Percentiles rank a stretch among this genome's conserved stretches.
Evolutionary conservation across 1,139 yeast species (phyloP).

Genomic region (Yarrowia galli): DNA sequence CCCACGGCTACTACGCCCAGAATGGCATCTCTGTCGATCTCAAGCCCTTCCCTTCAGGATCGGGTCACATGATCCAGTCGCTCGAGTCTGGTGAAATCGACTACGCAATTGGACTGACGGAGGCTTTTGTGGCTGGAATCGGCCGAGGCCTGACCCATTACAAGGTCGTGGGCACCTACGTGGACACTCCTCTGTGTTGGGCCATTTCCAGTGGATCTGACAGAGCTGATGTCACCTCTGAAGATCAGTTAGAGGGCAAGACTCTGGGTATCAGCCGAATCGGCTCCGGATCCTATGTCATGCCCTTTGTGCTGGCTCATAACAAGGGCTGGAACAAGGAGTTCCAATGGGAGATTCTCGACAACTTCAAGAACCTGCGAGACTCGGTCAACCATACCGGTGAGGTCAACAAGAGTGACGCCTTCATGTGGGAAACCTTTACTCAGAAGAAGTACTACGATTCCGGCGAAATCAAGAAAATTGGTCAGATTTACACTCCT

Average conservation of each 20-base stretch:
- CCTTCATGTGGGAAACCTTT: slow-evolving; percentile 96
- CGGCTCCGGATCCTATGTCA: slow-evolving; percentile 90
- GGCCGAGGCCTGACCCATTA: slow-evolving; percentile 72
- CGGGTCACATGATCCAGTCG: slow-evolving; percentile 83
- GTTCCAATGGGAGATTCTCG: slow-evolving; percentile 61
- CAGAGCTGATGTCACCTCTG: slow-evolving; percentile 60
- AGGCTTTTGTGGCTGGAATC: slow-evolving; percentile 84
- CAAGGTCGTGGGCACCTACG: slow-evolving; percentile 80
- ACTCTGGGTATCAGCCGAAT: slow-evolving; percentile 84
- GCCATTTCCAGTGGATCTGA: slow-evolving; percentile 79
- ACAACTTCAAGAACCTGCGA: slow-evolving; percentile 76
- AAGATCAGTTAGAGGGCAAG: slow-evolving; percentile 64
- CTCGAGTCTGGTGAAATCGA: slow-evolving; percentile 71
- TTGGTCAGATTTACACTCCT: slow-evolving; percentile 91
- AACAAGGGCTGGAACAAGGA: slow-evolving; percentile 57
- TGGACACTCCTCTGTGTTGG: slow-evolving; percentile 87
- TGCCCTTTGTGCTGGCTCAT: slow-evolving; percentile 84
- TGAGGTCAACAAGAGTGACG: slow-evolving; percentile 65
- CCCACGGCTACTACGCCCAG: slow-evolving; percentile 62
- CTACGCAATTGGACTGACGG: slow-evolving; percentile 86
- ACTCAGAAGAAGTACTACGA: slow-evolving; percentile 88
- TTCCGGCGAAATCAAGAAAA: slow-evolving; percentile 73
- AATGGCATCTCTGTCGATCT: slow-evolving; percentile 63
- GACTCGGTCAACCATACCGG: slow-evolving; percentile 72
- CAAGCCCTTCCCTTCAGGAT: slow-evolving; percentile 82